These are phyloP conservation scores for Mycena maculata DNA, from an alignment of 768 basidiomycete genomes.

Conservation along the genomic window DNA sequence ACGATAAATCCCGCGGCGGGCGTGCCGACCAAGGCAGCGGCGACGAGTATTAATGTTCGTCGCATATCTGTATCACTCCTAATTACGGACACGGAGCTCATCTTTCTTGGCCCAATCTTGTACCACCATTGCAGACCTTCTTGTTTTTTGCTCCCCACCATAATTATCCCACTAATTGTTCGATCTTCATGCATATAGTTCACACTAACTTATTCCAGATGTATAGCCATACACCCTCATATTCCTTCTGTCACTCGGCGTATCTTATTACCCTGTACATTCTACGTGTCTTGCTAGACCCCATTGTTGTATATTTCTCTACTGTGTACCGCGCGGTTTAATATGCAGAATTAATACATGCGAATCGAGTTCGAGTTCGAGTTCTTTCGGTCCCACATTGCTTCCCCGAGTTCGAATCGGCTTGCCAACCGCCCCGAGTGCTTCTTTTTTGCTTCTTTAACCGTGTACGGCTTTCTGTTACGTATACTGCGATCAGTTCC, in stretches of 20 bases:
- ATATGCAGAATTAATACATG: background rate
- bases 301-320: constrained; percentile 11
- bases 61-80: constrained; percentile 19
- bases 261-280: constrained; percentile 15
- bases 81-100: constrained; percentile 29
- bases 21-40: constrained; percentile 25
- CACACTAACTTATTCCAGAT: constrained; percentile 25
- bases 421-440: constrained; percentile 9
- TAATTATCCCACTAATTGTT: background rate
- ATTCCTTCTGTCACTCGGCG: constrained; percentile 7
- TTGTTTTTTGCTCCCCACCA: constrained; percentile 2
- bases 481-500: background rate
- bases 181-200: constrained; percentile 17
- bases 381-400: background rate
- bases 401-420: constrained; percentile 9
- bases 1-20: constrained; percentile 13
- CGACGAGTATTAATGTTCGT: constrained; percentile 30
- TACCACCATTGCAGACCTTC: constrained; percentile 16
- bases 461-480: constrained; percentile 14
- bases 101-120: constrained; percentile 21
- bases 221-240: constrained; percentile 23
- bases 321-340: background rate
- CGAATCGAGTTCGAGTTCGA: too few relatives aligned
- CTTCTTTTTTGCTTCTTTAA: background rate
- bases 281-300: constrained; percentile 3